Base-by-base conservation (phyloP, 306 rosid genomes). In the Ammopiptanthus mongolicus region DNA sequence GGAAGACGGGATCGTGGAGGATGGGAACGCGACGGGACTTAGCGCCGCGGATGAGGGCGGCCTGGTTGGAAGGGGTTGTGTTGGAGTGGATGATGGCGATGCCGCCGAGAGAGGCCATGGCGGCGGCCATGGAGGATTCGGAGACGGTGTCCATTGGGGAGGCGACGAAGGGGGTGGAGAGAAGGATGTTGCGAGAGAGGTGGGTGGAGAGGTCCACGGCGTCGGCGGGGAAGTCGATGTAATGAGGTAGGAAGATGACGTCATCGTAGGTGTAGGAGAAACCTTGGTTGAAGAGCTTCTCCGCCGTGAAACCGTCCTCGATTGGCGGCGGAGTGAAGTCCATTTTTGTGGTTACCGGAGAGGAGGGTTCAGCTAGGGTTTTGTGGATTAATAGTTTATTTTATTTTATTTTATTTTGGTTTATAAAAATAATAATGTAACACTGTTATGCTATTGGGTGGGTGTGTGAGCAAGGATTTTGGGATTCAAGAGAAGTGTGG, bases 91-190 rank as follows among this genome's bases (percentile, higher is more conserved):
- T 17, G 59, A 93, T 17, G 4, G 93, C 92, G 65, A 93, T 73
- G 15, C 92, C 97, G 0, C 97, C 97, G 0, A 91, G 87, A 0
- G 98, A 77, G 1, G 98, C 98, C 92, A 93, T 91, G 71, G 96
- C 70, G 3, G 85, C 55, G 42, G 97, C 93, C 98, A 91, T 93
- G 80, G 79, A 41, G 1, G 92, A 52, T 74, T 91, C 98, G 6
- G 96, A 91, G 50, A 93, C 92, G 12, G 97, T 91, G 70, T 93
- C 98, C 98, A 93, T 91, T 0, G 98, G 98, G n/a, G 98, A 93
- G n/a, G 98, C 88, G 11, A 91, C 90, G 69, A 91, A 69, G 39
- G 98, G 98, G n/a, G 84, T 53, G 11, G 87, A 71, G 59, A 91
- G 93, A 0, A 84, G 46, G 58, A 93, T 5, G 28, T 83, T 86